phyloP scores from a whole-genome alignment of 2,329 filamentous ascomycete species.

The Cryphonectria parasitica region DNA sequence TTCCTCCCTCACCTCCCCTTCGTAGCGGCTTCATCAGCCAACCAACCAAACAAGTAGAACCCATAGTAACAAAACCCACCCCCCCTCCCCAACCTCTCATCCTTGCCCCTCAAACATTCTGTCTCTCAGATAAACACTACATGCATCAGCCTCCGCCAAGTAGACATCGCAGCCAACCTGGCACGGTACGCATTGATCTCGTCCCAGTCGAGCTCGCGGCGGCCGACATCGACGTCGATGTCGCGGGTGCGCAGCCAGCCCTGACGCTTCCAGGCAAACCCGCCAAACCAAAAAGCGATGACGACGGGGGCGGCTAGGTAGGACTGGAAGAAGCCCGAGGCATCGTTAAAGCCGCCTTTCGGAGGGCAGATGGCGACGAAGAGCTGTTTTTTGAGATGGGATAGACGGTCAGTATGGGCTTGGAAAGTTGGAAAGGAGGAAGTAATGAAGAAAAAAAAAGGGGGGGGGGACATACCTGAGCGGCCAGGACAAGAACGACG shows the following conservation, averaged over 20 bases:
- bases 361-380: slow-evolving; percentile 48
- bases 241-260: slow-evolving; percentile 60
- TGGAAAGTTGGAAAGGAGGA: slow-evolving; percentile 28
- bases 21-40: not conserved
- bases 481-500: slow-evolving; percentile 59
- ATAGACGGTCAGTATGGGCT: not conserved
- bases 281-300: slow-evolving; percentile 54
- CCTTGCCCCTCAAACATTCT: not conserved
- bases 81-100: not conserved
- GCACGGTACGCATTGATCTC: slow-evolving; percentile 53
- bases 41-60: not conserved
- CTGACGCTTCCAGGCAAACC: slow-evolving; percentile 67
- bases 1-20: too few relatives aligned
- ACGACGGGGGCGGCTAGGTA: slow-evolving; percentile 60
- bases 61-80: too few relatives aligned
- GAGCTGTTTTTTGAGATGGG: slow-evolving; percentile 31
- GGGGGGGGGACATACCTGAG: slow-evolving; percentile 44
- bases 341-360: slow-evolving; percentile 38
- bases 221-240: slow-evolving; percentile 70
- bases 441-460: slow-evolving; percentile 48
- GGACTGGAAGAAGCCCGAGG: slow-evolving; percentile 55
- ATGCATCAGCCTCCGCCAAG: slow-evolving; percentile 46
- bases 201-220: slow-evolving; percentile 66
- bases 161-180: slow-evolving; percentile 49
- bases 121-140: slow-evolving; percentile 35